phyloP scores from a whole-genome alignment of 2,329 filamentous ascomycete species.

The Penicillium glabrum region DNA sequence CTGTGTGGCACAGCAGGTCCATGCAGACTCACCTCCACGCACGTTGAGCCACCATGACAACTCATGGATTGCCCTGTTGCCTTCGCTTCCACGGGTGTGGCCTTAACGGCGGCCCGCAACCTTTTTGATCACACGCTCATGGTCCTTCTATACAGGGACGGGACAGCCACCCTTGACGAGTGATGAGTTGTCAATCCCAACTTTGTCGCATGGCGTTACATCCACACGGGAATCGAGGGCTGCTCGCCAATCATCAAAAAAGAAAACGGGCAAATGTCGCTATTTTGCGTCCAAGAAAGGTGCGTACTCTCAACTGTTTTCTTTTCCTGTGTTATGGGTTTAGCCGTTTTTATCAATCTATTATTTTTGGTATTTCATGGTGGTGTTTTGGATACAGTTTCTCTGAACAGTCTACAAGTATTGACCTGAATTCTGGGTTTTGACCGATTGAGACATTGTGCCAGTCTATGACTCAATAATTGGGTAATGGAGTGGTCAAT shows the following conservation, averaged over 20 bases:
- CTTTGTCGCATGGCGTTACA: slow-evolving; percentile 29
- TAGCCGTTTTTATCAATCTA: neutral
- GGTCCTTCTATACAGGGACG: slow-evolving; percentile 22
- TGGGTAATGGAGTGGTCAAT: neutral
- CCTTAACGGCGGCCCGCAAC: slow-evolving; percentile 26
- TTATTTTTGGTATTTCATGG: neutral
- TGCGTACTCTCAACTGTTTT: slow-evolving; percentile 15
- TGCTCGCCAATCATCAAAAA: slow-evolving; percentile 16
- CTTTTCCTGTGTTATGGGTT: neutral
- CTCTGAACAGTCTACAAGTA: neutral
- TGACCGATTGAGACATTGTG: neutral
- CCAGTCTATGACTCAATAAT: neutral
- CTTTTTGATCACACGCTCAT: slow-evolving; percentile 37
- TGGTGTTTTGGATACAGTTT: neutral
- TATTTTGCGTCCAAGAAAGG: slow-evolving; percentile 28
- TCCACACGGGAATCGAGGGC: slow-evolving; percentile 9
- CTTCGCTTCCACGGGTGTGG: slow-evolving; percentile 1
- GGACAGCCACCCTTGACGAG: slow-evolving; percentile 13
- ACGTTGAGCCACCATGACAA: neutral
- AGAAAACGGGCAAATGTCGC: slow-evolving; percentile 24
- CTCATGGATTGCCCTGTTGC: neutral
- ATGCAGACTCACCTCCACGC: neutral
- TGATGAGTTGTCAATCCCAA: slow-evolving; percentile 31
- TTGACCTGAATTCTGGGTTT: neutral
- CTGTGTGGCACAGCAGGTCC: neutral